Base-by-base conservation (phyloP, 495 filamentous ascomycete species). In the Parathielavia appendiculata region DNA sequence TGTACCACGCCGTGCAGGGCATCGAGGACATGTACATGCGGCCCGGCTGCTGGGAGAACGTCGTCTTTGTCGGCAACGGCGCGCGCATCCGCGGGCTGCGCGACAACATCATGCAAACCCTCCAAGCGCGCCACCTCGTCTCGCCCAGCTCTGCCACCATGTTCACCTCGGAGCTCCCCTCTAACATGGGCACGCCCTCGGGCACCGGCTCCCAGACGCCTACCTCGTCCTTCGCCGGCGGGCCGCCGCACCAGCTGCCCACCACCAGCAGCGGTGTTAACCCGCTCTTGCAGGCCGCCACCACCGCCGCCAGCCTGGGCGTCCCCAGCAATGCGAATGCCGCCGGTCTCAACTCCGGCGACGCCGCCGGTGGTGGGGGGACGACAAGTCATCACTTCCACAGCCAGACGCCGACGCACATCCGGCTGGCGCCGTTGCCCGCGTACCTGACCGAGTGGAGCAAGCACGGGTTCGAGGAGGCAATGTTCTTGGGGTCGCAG, bases 381-480 rank as follows among this genome's bases (percentile, higher is more conserved):
- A 20, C 17, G 11, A 58, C 56, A 12, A 75, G 79, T 46, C 80
- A 83, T 43, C 90, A 93, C 66, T 87, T 85, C 22, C 91, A 96
- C 66, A 86, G 86, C 26, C 93, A 97, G 72, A 95, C 90, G 17
- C 93, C 95, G 0, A 93, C 86, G 11, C 87, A 79, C 26, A 91
- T 97, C 71, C 92, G 90, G 74, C 73, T 84, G 22, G 79, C 88
- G 12, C 85, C 83, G 59, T 79, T 87, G 56, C 91, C 93, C 2
- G 86, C 91, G 47, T 97, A 97, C 68, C 89, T 97, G 65, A 82
- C 89, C 11, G 93, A 97, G 68, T 97, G 91, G 91, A 91, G 90
- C 60, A 92, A 96, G 65, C 81, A 84, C 17, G 86, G 86, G 17
- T 88, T 79, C 66, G 86, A 90, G 63, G 88, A 91, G 64, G 83